Percentiles rank a stretch among this genome's conserved stretches.
Conservation (phyloP, 2,329 filamentous ascomycete species). For the Colletotrichum echinochloae region DNA sequence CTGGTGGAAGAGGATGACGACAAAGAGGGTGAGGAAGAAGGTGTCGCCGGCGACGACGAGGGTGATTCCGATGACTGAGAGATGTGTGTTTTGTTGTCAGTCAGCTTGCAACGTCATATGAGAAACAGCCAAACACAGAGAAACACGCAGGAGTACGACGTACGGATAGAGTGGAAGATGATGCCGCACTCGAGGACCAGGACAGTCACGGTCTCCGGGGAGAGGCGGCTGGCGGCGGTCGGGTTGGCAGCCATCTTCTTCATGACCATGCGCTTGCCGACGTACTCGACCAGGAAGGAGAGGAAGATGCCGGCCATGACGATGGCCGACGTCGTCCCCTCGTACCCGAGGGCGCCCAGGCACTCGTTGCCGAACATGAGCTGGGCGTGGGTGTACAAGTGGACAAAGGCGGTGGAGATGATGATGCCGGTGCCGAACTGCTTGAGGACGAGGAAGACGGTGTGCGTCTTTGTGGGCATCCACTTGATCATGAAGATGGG, state of each 20-base stretch:
- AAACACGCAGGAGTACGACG: conserved; percentile 45
- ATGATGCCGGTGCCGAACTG: conserved; percentile 82
- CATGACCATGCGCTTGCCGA: conserved; percentile 69
- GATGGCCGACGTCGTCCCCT: conserved; percentile 76
- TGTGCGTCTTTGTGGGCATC: conserved; percentile 61
- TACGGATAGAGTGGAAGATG: conserved; percentile 79
- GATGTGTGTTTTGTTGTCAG: neutral
- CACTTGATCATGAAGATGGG: conserved; percentile 74
- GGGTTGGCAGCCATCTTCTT: conserved; percentile 45
- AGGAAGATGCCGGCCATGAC: conserved; percentile 80
- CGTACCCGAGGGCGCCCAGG: conserved; percentile 73
- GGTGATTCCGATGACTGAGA: conserved; percentile 70
- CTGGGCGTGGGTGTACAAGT: conserved; percentile 77
- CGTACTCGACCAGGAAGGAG: conserved; percentile 78
- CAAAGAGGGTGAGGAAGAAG: conserved; percentile 68
- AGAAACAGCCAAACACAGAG: neutral
- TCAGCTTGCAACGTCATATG: conserved; percentile 30
- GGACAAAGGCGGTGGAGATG: conserved; percentile 77
- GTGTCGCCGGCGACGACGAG: conserved; percentile 70
- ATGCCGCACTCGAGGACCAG: conserved; percentile 79
- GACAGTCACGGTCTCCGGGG: conserved; percentile 69
- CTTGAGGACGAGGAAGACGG: conserved; percentile 73
- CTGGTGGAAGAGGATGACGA: conserved; percentile 82
- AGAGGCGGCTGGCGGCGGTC: conserved; percentile 43
- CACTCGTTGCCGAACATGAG: conserved; percentile 81